Conservation (phyloP, 192 early-diverging fungal genomes). For the Powellomyces hirtus region DNA sequence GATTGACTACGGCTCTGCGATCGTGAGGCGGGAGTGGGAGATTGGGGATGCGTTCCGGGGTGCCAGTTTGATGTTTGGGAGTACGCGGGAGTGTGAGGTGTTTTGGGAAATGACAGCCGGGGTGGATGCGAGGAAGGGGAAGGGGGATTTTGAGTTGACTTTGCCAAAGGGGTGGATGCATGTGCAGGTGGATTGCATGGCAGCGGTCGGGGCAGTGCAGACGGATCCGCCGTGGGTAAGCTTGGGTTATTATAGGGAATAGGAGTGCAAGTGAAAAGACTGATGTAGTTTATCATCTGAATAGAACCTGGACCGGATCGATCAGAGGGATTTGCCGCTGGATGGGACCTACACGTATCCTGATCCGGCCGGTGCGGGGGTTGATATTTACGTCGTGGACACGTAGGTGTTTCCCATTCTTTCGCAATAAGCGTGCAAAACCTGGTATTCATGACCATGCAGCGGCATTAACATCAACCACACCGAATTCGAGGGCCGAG, state of each 20-base stretch:
- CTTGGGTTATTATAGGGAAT: no score
- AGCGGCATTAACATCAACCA: slow-evolving; percentile 84
- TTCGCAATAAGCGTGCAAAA: no score
- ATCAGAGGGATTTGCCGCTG: slow-evolving; percentile 15
- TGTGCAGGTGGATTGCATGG: neutral
- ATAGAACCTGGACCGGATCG: slow-evolving; percentile 33
- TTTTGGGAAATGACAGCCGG: neutral
- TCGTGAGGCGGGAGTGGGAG: neutral
- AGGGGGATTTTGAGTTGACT: neutral
- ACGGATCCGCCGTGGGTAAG: neutral
- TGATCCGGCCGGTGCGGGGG: slow-evolving; percentile 55
- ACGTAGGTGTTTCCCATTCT: neutral
- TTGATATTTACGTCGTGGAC: slow-evolving; percentile 93
- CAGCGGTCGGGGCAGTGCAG: neutral
- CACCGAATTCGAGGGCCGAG: slow-evolving; percentile 89
- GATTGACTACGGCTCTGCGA: neutral
- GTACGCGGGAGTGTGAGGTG: neutral
- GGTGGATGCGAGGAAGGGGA: neutral
- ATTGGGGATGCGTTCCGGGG: neutral
- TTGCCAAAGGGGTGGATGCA: neutral
- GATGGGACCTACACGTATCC: slow-evolving; percentile 21
- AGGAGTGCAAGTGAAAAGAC: neutral
- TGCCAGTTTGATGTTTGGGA: neutral
- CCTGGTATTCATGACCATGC: no score
- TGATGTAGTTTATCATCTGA: neutral